These are phyloP conservation scores for Candida loeiensis DNA, from an alignment of 805 yeast genomes.

Conservation along the genomic window DNA sequence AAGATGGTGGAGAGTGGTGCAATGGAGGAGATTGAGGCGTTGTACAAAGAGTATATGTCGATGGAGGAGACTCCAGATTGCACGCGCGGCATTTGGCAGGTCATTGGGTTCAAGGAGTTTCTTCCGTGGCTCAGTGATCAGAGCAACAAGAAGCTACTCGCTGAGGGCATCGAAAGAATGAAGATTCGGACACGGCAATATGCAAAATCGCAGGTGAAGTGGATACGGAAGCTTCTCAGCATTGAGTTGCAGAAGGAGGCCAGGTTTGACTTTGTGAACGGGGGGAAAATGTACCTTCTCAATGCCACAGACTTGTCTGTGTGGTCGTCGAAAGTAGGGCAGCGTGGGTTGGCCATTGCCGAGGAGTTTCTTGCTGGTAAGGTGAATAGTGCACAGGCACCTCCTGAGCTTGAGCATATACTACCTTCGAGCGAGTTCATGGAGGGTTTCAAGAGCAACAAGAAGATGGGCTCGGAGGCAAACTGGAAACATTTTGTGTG, in stretches of 20 bases:
- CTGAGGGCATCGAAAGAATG: constrained; percentile 66
- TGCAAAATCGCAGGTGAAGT: constrained; percentile 83
- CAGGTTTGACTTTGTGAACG: constrained; percentile 45
- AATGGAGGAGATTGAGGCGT: constrained; percentile 58
- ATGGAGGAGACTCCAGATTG: constrained; percentile 42
- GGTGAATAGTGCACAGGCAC: constrained; percentile 26
- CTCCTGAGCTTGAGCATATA: constrained; percentile 20
- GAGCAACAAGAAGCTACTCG: constrained; percentile 19
- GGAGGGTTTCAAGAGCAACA: constrained; percentile 33
- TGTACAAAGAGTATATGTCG: constrained; percentile 45
- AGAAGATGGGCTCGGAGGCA: constrained; percentile 27
- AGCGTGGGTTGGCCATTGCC: constrained; percentile 53
- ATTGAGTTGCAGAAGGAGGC: constrained; percentile 54
- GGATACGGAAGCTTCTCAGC: constrained; percentile 74
- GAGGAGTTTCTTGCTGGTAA: constrained; percentile 25
- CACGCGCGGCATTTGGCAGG: constrained; percentile 87
- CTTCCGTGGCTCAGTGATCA: constrained; percentile 56
- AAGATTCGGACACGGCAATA: constrained; percentile 80
- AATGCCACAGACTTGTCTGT: constrained; percentile 68
- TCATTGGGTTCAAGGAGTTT: constrained; percentile 89
- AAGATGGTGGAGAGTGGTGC: constrained; percentile 75
- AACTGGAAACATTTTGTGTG: constrained; percentile 72
- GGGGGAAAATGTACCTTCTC: constrained; percentile 62
- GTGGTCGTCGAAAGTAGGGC: constrained; percentile 59
- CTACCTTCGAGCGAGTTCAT: constrained; percentile 25